These are phyloP conservation scores for Thecaphora thlaspeos DNA, from an alignment of 1,284 basidiomycete species.

Conservation along the genomic window DNA sequence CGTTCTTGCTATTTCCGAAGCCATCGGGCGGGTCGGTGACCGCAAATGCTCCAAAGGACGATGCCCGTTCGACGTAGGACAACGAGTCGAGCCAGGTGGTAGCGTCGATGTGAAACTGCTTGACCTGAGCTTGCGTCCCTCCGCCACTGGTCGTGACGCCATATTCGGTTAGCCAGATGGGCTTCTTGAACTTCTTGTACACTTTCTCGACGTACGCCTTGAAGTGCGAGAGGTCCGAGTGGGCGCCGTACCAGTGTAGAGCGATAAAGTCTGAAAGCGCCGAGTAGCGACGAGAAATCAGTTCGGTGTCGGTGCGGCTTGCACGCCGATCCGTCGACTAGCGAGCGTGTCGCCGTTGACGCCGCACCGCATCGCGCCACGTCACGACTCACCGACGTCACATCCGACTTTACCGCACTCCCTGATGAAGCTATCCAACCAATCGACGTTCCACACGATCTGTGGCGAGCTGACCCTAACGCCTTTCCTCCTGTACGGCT, in stretches of 20 bases:
- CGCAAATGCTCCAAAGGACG: slow-evolving; percentile 50
- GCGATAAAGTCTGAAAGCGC: slow-evolving; percentile 47
- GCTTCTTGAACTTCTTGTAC: slow-evolving; percentile 29
- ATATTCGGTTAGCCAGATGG: slow-evolving; percentile 55
- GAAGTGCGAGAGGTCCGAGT: slow-evolving; percentile 30
- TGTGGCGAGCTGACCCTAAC: slow-evolving; percentile 47
- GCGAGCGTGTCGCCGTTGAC: slow-evolving; percentile 22
- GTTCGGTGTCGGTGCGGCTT: slow-evolving; percentile 22
- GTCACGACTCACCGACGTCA: slow-evolving; percentile 35
- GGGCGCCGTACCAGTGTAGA: slow-evolving; percentile 54
- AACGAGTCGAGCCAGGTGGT: slow-evolving; percentile 36
- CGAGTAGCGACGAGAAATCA: slow-evolving; percentile 14
- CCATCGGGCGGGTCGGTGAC: slow-evolving; percentile 35
- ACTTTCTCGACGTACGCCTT: slow-evolving; percentile 38
- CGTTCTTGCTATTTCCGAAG: slow-evolving; percentile 42
- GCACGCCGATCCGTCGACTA: slow-evolving; percentile 13
- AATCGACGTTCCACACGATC: slow-evolving; percentile 49
- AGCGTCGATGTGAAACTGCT: slow-evolving; percentile 43
- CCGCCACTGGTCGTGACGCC: slow-evolving; percentile 45
- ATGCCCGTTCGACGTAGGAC: slow-evolving; percentile 43
- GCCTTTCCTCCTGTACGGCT: slow-evolving; percentile 44
- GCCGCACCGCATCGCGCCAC: slow-evolving; percentile 6
- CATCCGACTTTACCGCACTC: slow-evolving; percentile 37
- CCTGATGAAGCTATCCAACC: slow-evolving; percentile 42
- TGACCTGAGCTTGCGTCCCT: slow-evolving; percentile 32